Percentiles rank a stretch among this genome's conserved stretches.
Conservation (phyloP, 768 basidiomycete species). For the Lactarius vividus region DNA sequence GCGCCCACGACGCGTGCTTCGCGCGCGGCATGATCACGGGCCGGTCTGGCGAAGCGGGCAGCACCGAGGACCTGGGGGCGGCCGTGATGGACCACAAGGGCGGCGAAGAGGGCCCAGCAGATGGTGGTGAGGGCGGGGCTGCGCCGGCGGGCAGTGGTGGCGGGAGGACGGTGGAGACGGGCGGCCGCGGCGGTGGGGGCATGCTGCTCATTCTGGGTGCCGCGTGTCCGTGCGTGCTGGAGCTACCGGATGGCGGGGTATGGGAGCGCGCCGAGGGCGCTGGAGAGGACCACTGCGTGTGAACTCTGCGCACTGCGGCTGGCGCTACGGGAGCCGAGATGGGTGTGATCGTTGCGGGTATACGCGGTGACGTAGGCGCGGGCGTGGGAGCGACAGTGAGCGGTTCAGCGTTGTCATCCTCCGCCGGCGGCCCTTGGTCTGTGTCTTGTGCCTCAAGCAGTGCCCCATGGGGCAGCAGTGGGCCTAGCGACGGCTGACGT, state of each 20-base stretch:
- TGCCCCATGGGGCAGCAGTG: background rate
- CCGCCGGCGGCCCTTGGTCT: background rate
- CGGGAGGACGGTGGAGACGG: background rate
- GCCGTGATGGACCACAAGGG: background rate
- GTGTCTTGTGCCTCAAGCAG: background rate
- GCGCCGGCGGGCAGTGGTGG: background rate
- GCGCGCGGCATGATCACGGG: slow-evolving; percentile 23
- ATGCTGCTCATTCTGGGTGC: background rate
- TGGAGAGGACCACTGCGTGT: background rate
- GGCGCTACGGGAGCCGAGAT: background rate
- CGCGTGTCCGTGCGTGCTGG: background rate
- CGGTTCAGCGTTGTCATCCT: background rate
- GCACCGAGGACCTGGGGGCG: slow-evolving; percentile 10
- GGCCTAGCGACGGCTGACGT: background rate
- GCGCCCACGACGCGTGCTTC: slow-evolving; percentile 8
- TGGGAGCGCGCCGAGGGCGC: background rate
- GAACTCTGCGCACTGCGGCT: background rate
- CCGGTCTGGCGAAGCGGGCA: slow-evolving; percentile 1
- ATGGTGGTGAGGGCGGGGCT: background rate
- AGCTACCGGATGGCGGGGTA: background rate
- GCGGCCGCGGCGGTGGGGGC: background rate
- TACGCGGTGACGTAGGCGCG: background rate
- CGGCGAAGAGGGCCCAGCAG: background rate
- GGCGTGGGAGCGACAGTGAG: background rate
- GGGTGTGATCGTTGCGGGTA: background rate